Conservation (phyloP, 1,139 yeast genomes). For the Magnusiomyces ingens region DNA sequence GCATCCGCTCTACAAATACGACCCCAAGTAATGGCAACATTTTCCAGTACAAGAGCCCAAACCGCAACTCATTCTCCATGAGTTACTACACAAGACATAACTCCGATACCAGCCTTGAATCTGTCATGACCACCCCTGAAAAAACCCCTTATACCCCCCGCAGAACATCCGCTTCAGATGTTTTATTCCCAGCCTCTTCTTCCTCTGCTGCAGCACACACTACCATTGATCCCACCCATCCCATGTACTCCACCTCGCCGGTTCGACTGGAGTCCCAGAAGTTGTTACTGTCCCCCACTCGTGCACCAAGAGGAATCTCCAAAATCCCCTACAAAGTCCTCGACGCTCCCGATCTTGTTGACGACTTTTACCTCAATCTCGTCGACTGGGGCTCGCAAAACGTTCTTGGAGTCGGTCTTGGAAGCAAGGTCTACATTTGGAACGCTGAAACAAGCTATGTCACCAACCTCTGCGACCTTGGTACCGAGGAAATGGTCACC, state of each 20-base stretch:
- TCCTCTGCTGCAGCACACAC: constrained; percentile 1
- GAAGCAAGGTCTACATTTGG: constrained; percentile 84
- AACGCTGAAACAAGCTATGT: constrained; percentile 84
- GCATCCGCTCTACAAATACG: constrained; percentile 23
- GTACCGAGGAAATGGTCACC: constrained; percentile 56
- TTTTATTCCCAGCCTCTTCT: background rate
- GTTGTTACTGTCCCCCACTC: constrained; percentile 72
- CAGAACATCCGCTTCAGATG: background rate
- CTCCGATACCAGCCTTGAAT: background rate
- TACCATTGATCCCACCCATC: constrained; percentile 50
- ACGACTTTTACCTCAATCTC: constrained; percentile 84
- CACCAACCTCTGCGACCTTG: constrained; percentile 66
- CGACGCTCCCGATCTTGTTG: constrained; percentile 94
- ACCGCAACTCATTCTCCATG: constrained; percentile 4
- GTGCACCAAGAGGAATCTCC: constrained; percentile 67
- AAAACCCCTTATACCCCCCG: background rate
- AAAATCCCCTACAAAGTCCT: constrained; percentile 88
- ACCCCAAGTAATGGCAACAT: constrained; percentile 28
- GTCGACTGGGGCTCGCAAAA: constrained; percentile 96
- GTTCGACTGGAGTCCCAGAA: constrained; percentile 85
- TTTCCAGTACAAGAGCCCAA: constrained; percentile 29
- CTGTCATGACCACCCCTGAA: background rate
- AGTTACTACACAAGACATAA: background rate
- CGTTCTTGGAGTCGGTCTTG: constrained; percentile 82
- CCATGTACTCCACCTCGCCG: constrained; percentile 75